Evolutionary conservation across 441 rosid genomes (phyloP).

Genomic region (Gossypium lobatum): DNA sequence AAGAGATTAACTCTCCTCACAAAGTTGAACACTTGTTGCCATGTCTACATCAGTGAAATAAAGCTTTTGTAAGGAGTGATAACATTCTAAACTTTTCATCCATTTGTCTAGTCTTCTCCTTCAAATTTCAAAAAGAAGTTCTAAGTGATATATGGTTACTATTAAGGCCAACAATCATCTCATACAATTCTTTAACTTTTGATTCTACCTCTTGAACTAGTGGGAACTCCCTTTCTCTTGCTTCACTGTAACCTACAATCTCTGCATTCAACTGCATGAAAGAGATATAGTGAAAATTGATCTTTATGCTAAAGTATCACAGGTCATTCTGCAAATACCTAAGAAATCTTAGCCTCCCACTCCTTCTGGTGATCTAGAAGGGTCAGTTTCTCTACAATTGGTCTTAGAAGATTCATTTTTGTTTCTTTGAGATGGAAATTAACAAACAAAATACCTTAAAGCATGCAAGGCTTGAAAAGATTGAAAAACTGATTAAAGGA

Average conservation of each 20-base stretch:
- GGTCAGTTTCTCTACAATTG: slow-evolving; percentile 47
- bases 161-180: slow-evolving; percentile 57
- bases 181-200: slow-evolving; percentile 52
- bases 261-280: slow-evolving; percentile 61
- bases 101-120: slow-evolving; percentile 51
- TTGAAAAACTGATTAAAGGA: neutral
- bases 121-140: slow-evolving; percentile 47
- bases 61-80: neutral
- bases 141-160: slow-evolving; percentile 61
- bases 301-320: slow-evolving; percentile 1
- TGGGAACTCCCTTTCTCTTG: slow-evolving; percentile 60
- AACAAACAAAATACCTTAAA: neutral
- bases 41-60: neutral
- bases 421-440: slow-evolving; percentile 35
- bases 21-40: neutral
- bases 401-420: slow-evolving; percentile 53
- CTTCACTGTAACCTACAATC: slow-evolving; percentile 52
- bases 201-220: slow-evolving; percentile 59
- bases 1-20: neutral
- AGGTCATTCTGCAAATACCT: slow-evolving; percentile 35
- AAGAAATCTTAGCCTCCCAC: slow-evolving; percentile 51
- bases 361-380: slow-evolving; percentile 57
- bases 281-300: slow-evolving; percentile 13
- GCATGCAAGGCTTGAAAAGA: slow-evolving; percentile 12
- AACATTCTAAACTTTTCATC: slow-evolving; percentile 49